Evolutionary conservation across 306 rosid species (phyloP), one percentile per base, ranked within the genome.

Genomic region (Rosa chinensis): DNA sequence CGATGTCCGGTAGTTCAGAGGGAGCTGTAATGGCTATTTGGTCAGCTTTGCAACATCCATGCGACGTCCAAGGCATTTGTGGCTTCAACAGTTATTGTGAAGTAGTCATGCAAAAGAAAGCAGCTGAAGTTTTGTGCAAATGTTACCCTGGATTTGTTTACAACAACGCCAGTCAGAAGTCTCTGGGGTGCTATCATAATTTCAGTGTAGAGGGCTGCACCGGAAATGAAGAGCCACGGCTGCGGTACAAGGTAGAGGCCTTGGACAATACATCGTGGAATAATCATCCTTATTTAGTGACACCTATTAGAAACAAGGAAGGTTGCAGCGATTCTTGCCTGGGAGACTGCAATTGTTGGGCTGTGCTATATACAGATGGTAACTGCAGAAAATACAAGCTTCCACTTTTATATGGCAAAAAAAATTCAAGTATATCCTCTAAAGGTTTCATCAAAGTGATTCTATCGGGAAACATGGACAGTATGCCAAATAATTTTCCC

Each of bases 61-160:
- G 84, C 5, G 12, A 47, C 0, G 67, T 48, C 20, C 43, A 45
- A 9, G 61, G 84, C 43, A 45, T 76, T 1, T 81, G 84, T 21
- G 80, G 84, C 39, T 62, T 76, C 10, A 81, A 81, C 61, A 76
- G 84, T 28, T 76, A 4, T 10, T 81, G 77, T 63, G 9, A 35
- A 17, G 2, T 16, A 18, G 6, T 20, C 23, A 23, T 49, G 55
- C 20, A 4, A 10, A 49, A 14, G 9, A 43, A 74, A n/a, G 48
- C 39, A 8, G 2, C 8, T 35, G 0, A 50, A 13, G 45, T 12
- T 0, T 48, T 47, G 4, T 81, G 84, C 43, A 5, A 0, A 4
- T 81, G 80, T 69, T 77, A 67, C 66, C 80, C 66, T 39, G 80
- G 84, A 48, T 75, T 62, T 11, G 42, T 20, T 53, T 53, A 53